phyloP scores from a whole-genome alignment of 805 yeast genomes.

The Isabelozyma heimii region DNA sequence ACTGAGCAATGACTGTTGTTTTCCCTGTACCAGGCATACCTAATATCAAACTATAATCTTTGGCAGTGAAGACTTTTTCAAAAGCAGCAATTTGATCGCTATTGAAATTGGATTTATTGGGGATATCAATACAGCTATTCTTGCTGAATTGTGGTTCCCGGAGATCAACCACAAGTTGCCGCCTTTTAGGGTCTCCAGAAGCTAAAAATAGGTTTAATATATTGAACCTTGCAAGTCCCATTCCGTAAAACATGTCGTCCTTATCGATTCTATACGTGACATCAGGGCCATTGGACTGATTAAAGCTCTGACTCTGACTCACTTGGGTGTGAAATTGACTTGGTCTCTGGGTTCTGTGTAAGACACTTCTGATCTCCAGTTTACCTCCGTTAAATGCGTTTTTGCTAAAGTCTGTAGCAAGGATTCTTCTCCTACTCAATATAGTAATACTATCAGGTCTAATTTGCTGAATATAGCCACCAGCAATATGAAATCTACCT shows the following conservation, averaged over 20 bases:
- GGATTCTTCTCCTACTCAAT: conserved; percentile 53
- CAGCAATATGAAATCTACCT: conserved; percentile 73
- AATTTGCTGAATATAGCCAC: conserved; percentile 53
- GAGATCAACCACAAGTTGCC: conserved; percentile 55
- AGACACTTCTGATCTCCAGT: conserved; percentile 52
- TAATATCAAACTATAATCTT: conserved; percentile 76
- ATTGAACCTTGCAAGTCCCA: conserved; percentile 76
- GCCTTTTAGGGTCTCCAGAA: conserved; percentile 42
- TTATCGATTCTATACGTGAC: conserved; percentile 66
- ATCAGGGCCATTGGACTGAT: neutral
- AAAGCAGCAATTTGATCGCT: conserved; percentile 72
- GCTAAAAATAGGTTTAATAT: conserved; percentile 62
- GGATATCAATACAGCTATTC: conserved; percentile 14
- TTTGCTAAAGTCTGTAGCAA: conserved; percentile 36
- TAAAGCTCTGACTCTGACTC: neutral
- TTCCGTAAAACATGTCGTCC: conserved; percentile 72
- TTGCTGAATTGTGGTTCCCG: conserved; percentile 43
- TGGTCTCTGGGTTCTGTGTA: conserved; percentile 16
- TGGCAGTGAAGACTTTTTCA: conserved; percentile 56
- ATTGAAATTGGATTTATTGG: conserved; percentile 45
- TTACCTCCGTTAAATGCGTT: conserved; percentile 45
- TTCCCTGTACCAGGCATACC: conserved; percentile 98
- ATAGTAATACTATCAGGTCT: conserved; percentile 44
- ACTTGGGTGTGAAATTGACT: neutral
- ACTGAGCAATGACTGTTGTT: conserved; percentile 69